Evolutionary conservation across 352 stramenopile species (phyloP).

Genomic region (Peronosclerospora sorghi): DNA sequence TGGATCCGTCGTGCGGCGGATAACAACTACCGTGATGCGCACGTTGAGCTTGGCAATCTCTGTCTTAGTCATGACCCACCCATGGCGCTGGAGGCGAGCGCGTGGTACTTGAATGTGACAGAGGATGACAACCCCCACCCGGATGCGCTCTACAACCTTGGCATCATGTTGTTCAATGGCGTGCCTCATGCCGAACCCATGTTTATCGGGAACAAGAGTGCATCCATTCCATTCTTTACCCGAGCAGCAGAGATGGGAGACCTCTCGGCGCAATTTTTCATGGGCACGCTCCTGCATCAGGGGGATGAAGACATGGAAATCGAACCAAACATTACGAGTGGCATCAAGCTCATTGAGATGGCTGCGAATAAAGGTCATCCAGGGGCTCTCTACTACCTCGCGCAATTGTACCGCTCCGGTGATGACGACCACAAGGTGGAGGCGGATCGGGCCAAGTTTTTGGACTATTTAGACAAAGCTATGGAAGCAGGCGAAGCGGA

Average conservation of each 20-base stretch:
- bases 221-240: conserved; percentile 69
- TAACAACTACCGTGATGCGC: conserved; percentile 63
- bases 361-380: conserved; percentile 58
- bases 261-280: conserved; percentile 75
- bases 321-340: conserved; percentile 45
- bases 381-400: conserved; percentile 71
- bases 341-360: conserved; percentile 67
- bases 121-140: conserved; percentile 47
- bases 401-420: conserved; percentile 80
- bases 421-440: conserved; percentile 37
- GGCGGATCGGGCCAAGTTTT: conserved; percentile 43
- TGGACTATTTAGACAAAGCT: conserved; percentile 51
- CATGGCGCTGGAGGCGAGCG: conserved; percentile 49
- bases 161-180: conserved; percentile 64
- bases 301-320: conserved; percentile 64
- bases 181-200: conserved; percentile 61
- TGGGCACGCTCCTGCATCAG: conserved; percentile 72
- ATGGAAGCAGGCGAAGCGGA: conserved; percentile 54
- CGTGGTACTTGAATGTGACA: conserved; percentile 64
- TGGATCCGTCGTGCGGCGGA: conserved; percentile 74
- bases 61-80: conserved; percentile 70
- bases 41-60: conserved; percentile 73
- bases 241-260: conserved; percentile 67
- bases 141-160: conserved; percentile 79
- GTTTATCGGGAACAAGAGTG: conserved; percentile 40